Conservation (phyloP, 192 early-diverging fungal genomes). For the Obelidium mucronatum region DNA sequence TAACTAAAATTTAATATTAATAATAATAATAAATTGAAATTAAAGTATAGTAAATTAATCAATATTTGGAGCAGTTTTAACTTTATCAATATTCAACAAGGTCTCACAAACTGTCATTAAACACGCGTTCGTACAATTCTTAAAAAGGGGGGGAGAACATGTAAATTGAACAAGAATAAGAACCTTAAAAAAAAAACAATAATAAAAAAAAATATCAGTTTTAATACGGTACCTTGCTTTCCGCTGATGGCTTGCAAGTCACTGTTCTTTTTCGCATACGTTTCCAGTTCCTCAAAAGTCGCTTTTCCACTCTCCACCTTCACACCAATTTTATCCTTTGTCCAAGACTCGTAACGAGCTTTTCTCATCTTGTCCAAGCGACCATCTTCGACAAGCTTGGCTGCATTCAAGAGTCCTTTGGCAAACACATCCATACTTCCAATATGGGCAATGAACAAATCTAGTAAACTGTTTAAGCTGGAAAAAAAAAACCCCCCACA, state of each 20-base stretch:
- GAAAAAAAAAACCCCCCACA: slow-evolving; percentile 13
- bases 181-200: too few species aligned
- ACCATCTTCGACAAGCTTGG: slow-evolving; percentile 30
- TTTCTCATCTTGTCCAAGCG: slow-evolving; percentile 33
- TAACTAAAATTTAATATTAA: too few species aligned
- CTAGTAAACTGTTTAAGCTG: background rate
- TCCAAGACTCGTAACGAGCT: slow-evolving; percentile 35
- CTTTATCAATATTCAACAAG: background rate
- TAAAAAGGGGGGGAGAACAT: too few species aligned
- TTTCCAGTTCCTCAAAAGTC: slow-evolving; percentile 32
- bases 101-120: slow-evolving; percentile 23
- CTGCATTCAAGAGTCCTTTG: slow-evolving; percentile 41
- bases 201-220: too few species aligned
- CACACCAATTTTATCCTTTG: slow-evolving; percentile 2
- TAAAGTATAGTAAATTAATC: too few species aligned
- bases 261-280: slow-evolving; percentile 17
- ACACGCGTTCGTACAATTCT: slow-evolving; percentile 34
- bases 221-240: too few species aligned
- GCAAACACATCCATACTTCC: slow-evolving; percentile 43
- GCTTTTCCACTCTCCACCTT: slow-evolving; percentile 31
- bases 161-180: too few species aligned
- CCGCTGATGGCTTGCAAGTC: background rate
- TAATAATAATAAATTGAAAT: background rate
- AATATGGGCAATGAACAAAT: slow-evolving; percentile 47
- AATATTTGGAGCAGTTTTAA: too few species aligned